Percentiles rank a stretch among this genome's conserved stretches.
phyloP scores from a whole-genome alignment of 1,284 basidiomycete species.

The Cystobasidium pallidum region DNA sequence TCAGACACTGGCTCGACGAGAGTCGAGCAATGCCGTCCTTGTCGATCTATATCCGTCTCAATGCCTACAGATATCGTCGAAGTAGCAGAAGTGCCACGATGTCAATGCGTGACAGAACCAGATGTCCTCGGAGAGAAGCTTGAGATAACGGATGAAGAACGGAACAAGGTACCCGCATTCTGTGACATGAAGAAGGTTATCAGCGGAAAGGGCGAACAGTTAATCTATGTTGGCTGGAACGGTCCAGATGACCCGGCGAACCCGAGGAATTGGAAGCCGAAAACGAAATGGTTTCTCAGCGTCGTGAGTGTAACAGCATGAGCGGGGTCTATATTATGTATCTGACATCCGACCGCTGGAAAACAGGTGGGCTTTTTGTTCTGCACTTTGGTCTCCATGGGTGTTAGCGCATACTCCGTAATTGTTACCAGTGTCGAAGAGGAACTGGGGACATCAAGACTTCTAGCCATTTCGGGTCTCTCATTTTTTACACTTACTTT shows the following conservation, averaged over 20 bases:
- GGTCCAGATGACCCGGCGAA: constrained; percentile 40
- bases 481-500: constrained; percentile 42
- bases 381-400: constrained; percentile 31
- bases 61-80: constrained; percentile 24
- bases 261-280: constrained; percentile 29
- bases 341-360: too few relatives aligned
- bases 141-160: constrained; percentile 32
- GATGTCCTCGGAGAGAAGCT: constrained; percentile 22
- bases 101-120: constrained; percentile 10
- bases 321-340: too few relatives aligned
- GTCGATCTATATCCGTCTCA: constrained; percentile 18
- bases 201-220: constrained; percentile 30
- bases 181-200: constrained; percentile 33
- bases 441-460: constrained; percentile 22
- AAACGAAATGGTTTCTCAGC: constrained; percentile 28
- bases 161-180: constrained; percentile 23
- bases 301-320: not conserved
- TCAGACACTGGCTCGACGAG: constrained; percentile 18
- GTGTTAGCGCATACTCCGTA: constrained; percentile 30
- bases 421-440: not conserved
- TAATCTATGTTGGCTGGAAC: constrained; percentile 44
- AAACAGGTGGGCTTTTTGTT: constrained; percentile 30
- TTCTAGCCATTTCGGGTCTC: constrained; percentile 27
- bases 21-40: constrained; percentile 16
- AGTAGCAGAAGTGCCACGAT: constrained; percentile 18